These are phyloP conservation scores for Fusarium protoensiforme DNA, from an alignment of 2,329 filamentous ascomycete species.

Conservation along the genomic window DNA sequence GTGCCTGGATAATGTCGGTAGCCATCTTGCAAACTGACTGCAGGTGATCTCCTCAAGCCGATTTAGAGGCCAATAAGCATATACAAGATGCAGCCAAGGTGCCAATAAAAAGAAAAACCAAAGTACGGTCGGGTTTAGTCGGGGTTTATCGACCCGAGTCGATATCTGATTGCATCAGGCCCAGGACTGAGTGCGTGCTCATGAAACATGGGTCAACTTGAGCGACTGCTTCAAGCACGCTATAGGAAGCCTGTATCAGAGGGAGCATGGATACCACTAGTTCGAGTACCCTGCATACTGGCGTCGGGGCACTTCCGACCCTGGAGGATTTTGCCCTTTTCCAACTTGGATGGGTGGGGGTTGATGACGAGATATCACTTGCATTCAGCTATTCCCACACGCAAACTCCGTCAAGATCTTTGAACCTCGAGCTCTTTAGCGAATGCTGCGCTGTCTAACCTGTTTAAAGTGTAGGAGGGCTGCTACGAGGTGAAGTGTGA, in stretches of 20 bases:
- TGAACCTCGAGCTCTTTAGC: fast-evolving
- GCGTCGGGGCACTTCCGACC: not conserved
- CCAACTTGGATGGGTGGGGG: not conserved
- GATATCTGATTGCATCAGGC: not conserved
- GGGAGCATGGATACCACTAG: not conserved
- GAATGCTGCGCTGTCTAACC: too few species aligned
- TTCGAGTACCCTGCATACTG: not conserved
- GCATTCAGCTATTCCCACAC: not conserved
- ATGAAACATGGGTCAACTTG: not conserved
- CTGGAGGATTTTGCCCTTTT: not conserved
- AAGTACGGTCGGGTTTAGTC: not conserved
- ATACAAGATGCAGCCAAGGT: not conserved
- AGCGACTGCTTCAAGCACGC: not conserved
- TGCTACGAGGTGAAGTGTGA: not conserved
- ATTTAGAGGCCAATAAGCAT: not conserved
- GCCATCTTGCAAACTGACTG: not conserved
- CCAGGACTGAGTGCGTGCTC: not conserved
- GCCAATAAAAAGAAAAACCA: not conserved
- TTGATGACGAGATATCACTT: not conserved
- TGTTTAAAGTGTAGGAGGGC: not conserved
- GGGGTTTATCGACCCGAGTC: not conserved
- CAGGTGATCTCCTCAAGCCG: not conserved
- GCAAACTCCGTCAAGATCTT: not conserved
- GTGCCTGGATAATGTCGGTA: not conserved
- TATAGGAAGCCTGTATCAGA: not conserved